Evolutionary conservation across 306 rosid genomes (phyloP).

Genomic region (Ormosia emarginata): DNA sequence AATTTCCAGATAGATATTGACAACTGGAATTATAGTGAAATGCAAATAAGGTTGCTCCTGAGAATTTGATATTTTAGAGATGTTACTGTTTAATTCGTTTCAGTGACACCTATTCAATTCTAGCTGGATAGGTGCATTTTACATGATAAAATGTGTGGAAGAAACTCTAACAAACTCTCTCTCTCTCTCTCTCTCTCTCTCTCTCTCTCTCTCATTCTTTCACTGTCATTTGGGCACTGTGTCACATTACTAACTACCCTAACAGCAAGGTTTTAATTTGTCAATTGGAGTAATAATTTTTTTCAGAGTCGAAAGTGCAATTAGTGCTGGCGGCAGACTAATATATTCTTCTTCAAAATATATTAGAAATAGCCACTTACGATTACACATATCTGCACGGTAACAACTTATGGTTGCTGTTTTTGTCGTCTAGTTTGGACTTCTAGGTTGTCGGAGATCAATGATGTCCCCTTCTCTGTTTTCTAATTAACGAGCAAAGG

Average conservation of each 20-base stretch:
- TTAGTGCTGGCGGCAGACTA: conserved; percentile 47
- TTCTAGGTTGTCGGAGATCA: conserved; percentile 54
- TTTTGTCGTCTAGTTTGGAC: conserved; percentile 42
- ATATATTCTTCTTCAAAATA: conserved; percentile 27
- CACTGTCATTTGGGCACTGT: conserved; percentile 45
- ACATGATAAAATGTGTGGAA: conserved; percentile 20
- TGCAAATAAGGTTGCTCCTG: neutral
- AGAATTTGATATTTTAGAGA: neutral
- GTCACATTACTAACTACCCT: conserved; percentile 59
- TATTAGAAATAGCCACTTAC: conserved; percentile 29
- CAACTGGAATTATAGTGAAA: neutral
- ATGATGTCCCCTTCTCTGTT: conserved; percentile 20
- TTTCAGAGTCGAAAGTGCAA: conserved; percentile 38
- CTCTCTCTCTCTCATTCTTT: too few species aligned
- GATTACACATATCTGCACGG: conserved; percentile 28
- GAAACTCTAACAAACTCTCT: conserved; percentile 41
- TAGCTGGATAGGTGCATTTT: conserved; percentile 10
- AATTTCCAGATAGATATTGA: neutral
- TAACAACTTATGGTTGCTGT: conserved; percentile 36
- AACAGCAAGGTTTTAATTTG: conserved; percentile 38
- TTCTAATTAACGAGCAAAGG: conserved; percentile 12
- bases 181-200: neutral
- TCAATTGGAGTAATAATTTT: conserved; percentile 45
- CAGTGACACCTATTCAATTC: conserved; percentile 5
- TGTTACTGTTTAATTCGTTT: neutral